Base-by-base conservation (phyloP, 2,329 filamentous ascomycete species). In the Neofusicoccum parvum region DNA sequence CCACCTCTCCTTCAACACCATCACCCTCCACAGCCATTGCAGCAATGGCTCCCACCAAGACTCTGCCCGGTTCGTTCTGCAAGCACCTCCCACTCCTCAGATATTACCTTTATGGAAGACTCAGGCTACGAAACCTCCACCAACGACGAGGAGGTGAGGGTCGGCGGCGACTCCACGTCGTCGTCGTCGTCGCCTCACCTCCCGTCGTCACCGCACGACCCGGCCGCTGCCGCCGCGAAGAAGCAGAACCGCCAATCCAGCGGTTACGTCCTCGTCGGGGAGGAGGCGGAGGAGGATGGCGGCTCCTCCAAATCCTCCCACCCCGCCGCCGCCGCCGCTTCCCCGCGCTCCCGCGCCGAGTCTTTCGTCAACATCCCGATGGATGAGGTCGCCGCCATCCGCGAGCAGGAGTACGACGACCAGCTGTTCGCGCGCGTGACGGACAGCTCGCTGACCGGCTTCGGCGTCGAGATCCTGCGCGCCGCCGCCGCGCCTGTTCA, bases 381-480 rank as follows among this genome's bases (percentile, higher is more conserved):
- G 20, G 34, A 23, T 9, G 63, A 65, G 36, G 34, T 46, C 37
- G 36, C 17, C 2, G 43, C 51, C n/a, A 49, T 58, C 41, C 41
- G 45, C 32, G 20, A n/a, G 14, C 27, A 65, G n/a, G 63, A 65
- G 43, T 34, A 34, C 43, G 45, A 32, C 5, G 63, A 59, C 7
- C 12, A 1, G 15, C 48, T 49, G 27, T 41, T 14, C 23, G 37
- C 20, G 17, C 51, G 45, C 17, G 43, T 64, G n/a, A 64, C 62
- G 14, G 62, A 64, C 37, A n/a, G 15, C 2, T 64, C 62, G 14
- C 12, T 48, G 15, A 14, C 27, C 27, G 32, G 49, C 37, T 64
- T 64, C 39, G 62, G 49, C 50, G 34, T 45, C 10, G 50, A 64
- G n/a, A 15, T 54, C 3, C 27, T 64, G 50, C 62, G 39, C 58